These are phyloP conservation scores for Colletotrichum falcatum DNA, from an alignment of 2,329 filamentous ascomycete species.

Conservation along the genomic window DNA sequence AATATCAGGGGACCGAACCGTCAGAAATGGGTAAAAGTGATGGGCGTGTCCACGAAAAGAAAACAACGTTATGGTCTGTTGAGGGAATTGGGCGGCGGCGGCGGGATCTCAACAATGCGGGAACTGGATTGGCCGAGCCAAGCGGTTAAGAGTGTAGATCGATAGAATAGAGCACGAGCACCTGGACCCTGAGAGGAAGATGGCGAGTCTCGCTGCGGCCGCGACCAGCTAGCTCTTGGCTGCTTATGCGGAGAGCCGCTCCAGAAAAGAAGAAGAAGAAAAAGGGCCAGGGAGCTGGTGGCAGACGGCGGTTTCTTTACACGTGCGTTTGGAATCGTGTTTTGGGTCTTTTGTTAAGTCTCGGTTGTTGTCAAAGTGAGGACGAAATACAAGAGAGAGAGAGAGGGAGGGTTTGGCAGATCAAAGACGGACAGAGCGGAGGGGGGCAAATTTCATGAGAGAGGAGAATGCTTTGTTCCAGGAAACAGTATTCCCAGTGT, in stretches of 20 bases:
- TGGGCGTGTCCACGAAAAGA: constrained; percentile 29
- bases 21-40: not conserved
- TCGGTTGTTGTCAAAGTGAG: not conserved
- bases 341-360: not conserved
- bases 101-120: constrained; percentile 38
- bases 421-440: constrained; percentile 8
- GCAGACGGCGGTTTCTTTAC: not conserved
- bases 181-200: constrained; percentile 32
- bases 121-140: constrained; percentile 28
- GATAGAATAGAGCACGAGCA: constrained; percentile 17
- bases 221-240: not conserved
- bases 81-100: constrained; percentile 30
- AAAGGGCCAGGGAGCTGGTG: not conserved
- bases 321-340: constrained; percentile 2
- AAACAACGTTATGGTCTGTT: constrained; percentile 36
- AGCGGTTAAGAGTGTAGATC: constrained; percentile 28
- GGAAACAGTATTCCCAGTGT: not conserved
- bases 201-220: constrained; percentile 1
- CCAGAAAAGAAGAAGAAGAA: not conserved
- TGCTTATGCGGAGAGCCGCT: not conserved
- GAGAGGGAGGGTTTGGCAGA: not conserved
- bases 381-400: not conserved
- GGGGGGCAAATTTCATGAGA: constrained; percentile 8
- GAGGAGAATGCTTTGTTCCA: not conserved
- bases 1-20: not conserved